A percentile compares a stretch with the other conserved stretches of the same genome.
Conservation (phyloP, 352 stramenopile species). For the Phytophthora sp. region DNA sequence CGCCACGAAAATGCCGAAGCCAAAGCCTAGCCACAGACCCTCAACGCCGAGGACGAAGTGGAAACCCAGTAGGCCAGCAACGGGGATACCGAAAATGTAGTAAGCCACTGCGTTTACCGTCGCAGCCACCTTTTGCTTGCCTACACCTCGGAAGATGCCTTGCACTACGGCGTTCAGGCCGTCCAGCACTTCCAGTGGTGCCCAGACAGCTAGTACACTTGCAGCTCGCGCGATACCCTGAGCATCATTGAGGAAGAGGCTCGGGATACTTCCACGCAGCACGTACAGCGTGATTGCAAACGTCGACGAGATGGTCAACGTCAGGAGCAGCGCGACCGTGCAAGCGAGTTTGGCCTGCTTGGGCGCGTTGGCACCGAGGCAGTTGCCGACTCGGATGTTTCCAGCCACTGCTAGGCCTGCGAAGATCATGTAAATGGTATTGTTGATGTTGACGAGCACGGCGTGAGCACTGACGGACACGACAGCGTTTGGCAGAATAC, state of each 20-base stretch:
- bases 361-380: slow-evolving; percentile 50
- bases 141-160: slow-evolving; percentile 71
- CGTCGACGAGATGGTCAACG: slow-evolving; percentile 34
- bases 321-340: slow-evolving; percentile 38
- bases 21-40: slow-evolving; percentile 67
- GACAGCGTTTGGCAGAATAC: slow-evolving; percentile 55
- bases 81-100: slow-evolving; percentile 75
- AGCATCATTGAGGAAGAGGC: slow-evolving; percentile 51
- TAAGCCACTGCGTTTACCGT: slow-evolving; percentile 77
- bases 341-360: slow-evolving; percentile 54
- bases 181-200: slow-evolving; percentile 58
- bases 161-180: slow-evolving; percentile 58
- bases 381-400: slow-evolving; percentile 75
- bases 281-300: slow-evolving; percentile 32
- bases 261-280: slow-evolving; percentile 28
- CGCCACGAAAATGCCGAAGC: slow-evolving; percentile 46
- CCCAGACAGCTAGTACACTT: slow-evolving; percentile 48
- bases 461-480: slow-evolving; percentile 65
- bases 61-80: slow-evolving; percentile 66
- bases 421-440: slow-evolving; percentile 71
- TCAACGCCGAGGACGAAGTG: slow-evolving; percentile 48
- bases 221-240: slow-evolving; percentile 44
- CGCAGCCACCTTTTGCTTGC: slow-evolving; percentile 62
- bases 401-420: slow-evolving; percentile 54
- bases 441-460: slow-evolving; percentile 68